Conservation (phyloP, 2,329 filamentous ascomycete genomes). For the Exserohilum rostratum region DNA sequence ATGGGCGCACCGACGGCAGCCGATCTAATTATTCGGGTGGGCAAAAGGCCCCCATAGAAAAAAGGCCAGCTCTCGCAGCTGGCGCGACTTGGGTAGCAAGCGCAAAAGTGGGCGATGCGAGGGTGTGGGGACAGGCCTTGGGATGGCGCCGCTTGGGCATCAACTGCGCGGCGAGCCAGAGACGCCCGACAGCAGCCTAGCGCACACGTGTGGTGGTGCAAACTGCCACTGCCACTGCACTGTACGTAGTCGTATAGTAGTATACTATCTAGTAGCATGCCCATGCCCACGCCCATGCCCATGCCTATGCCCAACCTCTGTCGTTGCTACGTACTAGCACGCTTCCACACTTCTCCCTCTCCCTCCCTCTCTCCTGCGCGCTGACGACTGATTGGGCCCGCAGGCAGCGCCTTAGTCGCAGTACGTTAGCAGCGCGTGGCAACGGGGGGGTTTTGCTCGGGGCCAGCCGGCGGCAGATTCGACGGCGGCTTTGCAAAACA, state of each 20-base stretch:
- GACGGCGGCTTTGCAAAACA: conserved; percentile 1
- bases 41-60: conserved; percentile 35
- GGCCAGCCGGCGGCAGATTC: conserved; percentile 6
- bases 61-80: conserved; percentile 24
- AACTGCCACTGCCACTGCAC: conserved; percentile 5
- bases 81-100: conserved; percentile 36
- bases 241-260: neutral
- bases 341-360: too few relatives aligned
- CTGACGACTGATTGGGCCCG: too few relatives aligned
- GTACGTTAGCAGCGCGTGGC: neutral
- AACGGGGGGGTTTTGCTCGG: neutral
- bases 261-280: too few relatives aligned
- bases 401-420: too few relatives aligned
- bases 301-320: too few relatives aligned
- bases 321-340: too few relatives aligned
- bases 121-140: conserved; percentile 29
- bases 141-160: conserved; percentile 37
- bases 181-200: conserved; percentile 15
- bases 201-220: neutral
- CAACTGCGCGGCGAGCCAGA: conserved; percentile 22
- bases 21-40: conserved; percentile 35
- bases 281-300: too few relatives aligned
- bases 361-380: too few relatives aligned
- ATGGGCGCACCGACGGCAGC: conserved; percentile 28
- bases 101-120: conserved; percentile 30